These are phyloP conservation scores for Collybia sordida DNA, from an alignment of 768 basidiomycete species.

Conservation along the genomic window DNA sequence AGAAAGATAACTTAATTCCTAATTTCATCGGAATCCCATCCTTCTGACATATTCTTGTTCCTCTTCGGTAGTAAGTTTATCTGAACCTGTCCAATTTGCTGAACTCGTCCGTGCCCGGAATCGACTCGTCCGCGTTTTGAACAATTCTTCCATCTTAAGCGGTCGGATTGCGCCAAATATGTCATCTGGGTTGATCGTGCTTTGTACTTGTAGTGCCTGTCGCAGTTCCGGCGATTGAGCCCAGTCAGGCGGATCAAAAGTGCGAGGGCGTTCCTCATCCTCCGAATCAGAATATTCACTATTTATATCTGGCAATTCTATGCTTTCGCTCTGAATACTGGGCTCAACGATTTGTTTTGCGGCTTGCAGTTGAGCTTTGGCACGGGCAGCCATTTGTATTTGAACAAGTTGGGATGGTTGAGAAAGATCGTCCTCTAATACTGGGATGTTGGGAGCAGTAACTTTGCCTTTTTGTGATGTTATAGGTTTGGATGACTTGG, in stretches of 20 bases:
- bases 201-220: constrained; percentile 78
- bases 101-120: constrained; percentile 92
- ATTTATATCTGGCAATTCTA: constrained; percentile 93
- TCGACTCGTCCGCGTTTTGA: constrained; percentile 71
- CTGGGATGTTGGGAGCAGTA: constrained; percentile 22
- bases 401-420: constrained; percentile 67
- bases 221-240: constrained; percentile 88
- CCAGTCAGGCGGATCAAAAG: constrained; percentile 83
- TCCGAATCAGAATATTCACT: constrained; percentile 98
- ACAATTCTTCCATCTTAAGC: constrained; percentile 91
- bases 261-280: constrained; percentile 75
- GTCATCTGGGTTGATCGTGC: constrained; percentile 85
- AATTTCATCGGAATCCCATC: constrained; percentile 75
- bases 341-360: constrained; percentile 45
- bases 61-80: constrained; percentile 81
- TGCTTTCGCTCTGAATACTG: constrained; percentile 67
- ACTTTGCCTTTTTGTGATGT: constrained; percentile 48
- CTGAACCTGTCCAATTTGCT: constrained; percentile 95
- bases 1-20: too few relatives aligned
- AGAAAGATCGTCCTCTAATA: constrained; percentile 48
- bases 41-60: constrained; percentile 83
- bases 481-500: constrained; percentile 29
- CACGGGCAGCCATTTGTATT: constrained; percentile 69
- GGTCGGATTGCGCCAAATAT: constrained; percentile 90
- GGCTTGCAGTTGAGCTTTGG: constrained; percentile 66